phyloP scores from a whole-genome alignment of 2,329 filamentous ascomycete species.

The Pseudogymnoascus sp. region DNA sequence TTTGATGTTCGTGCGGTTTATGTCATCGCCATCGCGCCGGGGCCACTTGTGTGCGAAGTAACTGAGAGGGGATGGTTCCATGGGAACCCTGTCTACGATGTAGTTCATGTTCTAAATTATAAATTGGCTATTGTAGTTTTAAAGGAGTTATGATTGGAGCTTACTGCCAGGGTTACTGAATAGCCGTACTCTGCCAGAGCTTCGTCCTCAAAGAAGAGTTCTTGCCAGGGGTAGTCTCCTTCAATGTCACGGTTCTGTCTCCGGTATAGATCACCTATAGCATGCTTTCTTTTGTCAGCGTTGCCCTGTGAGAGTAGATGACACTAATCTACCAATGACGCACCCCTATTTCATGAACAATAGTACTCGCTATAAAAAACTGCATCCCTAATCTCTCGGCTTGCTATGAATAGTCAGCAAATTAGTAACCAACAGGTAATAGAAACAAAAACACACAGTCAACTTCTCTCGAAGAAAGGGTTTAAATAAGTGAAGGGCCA shows the following conservation, averaged over 20 bases:
- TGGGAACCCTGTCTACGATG: neutral
- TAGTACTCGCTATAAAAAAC: neutral
- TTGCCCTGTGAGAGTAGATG: neutral
- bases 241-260: neutral
- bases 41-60: neutral
- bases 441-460: neutral
- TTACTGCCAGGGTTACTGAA: slow-evolving; percentile 1
- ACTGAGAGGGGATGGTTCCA: neutral
- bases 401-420: neutral
- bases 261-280: neutral
- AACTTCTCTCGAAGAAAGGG: neutral
- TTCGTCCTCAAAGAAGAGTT: neutral
- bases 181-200: slow-evolving; percentile 2
- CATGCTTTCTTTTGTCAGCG: neutral
- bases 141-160: neutral
- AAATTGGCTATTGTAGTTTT: neutral
- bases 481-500: neutral
- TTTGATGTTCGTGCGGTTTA: neutral
- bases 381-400: neutral
- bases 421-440: neutral
- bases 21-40: neutral
- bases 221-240: neutral
- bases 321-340: neutral
- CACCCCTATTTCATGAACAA: neutral
- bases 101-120: slow-evolving; percentile 4